These are phyloP conservation scores for Aspergillus sp. DNA, from an alignment of 2,329 filamentous ascomycete genomes.

Conservation along the genomic window DNA sequence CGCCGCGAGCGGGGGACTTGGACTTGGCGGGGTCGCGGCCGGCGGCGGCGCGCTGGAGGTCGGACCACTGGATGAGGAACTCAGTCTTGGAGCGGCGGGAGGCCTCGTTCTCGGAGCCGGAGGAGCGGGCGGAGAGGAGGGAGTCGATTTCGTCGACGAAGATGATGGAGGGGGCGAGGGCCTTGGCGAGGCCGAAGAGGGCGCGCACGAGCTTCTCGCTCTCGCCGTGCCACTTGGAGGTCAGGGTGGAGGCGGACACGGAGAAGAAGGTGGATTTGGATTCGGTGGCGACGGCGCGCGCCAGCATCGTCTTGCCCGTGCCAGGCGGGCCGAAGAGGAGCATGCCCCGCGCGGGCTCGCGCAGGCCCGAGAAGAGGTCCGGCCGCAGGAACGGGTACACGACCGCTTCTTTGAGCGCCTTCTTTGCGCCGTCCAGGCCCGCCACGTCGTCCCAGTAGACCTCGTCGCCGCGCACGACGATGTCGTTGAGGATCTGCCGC, in stretches of 20 bases:
- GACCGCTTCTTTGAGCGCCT: conserved; percentile 88
- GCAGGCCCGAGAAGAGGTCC: conserved; percentile 91
- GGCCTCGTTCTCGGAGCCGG: conserved; percentile 81
- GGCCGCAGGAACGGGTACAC: conserved; percentile 95
- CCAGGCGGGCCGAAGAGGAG: conserved; percentile 93
- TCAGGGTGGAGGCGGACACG: conserved; percentile 90
- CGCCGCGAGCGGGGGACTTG: conserved; percentile 48
- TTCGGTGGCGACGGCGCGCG: conserved; percentile 90
- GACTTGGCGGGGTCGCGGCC: conserved; percentile 61
- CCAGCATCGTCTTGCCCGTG: conserved; percentile 98
- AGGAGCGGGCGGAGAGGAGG: conserved; percentile 77
- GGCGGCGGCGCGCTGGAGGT: conserved; percentile 86
- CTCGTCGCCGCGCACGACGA: conserved; percentile 89
- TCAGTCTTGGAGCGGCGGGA: conserved; percentile 95
- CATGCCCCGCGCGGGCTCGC: conserved; percentile 93
- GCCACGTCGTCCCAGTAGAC: conserved; percentile 95
- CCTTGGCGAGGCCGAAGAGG: conserved; percentile 84
- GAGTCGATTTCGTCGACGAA: conserved; percentile 99
- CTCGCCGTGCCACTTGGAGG: conserved; percentile 93
- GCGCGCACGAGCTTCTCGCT: conserved; percentile 95
- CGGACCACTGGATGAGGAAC: conserved; percentile 96
- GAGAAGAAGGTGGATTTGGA: conserved; percentile 95
- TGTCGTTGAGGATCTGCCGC: conserved; percentile 91
- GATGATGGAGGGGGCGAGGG: conserved; percentile 89
- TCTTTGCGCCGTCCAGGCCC: conserved; percentile 85